Evolutionary conservation across 331 rosid species (phyloP).

Genomic region (Quercus lobata): DNA sequence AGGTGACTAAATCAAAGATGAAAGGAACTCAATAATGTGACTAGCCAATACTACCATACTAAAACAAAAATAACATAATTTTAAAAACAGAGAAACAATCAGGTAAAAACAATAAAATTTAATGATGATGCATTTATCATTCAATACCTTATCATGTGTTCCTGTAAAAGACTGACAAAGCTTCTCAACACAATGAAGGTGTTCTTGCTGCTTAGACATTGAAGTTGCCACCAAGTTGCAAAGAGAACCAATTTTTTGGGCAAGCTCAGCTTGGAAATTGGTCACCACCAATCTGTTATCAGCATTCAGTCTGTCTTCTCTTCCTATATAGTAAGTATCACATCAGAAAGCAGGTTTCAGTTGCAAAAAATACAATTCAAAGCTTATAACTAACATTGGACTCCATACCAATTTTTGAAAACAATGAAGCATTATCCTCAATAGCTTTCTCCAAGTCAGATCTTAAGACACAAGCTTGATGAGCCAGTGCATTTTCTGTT

Average conservation of each 20-base stretch:
- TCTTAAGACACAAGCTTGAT: constrained; percentile 67
- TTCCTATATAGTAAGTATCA: constrained; percentile 34
- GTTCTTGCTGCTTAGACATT: constrained; percentile 65
- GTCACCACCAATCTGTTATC: constrained; percentile 66
- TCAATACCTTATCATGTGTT: constrained; percentile 60
- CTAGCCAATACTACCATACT: neutral
- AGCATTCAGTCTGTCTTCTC: constrained; percentile 76
- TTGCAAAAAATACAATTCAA: neutral
- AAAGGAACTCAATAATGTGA: neutral
- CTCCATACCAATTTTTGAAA: constrained; percentile 60
- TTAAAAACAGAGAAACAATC: neutral
- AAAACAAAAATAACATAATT: neutral
- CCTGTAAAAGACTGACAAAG: constrained; percentile 65
- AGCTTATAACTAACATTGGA: neutral
- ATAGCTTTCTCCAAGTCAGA: constrained; percentile 84
- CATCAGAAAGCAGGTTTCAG: neutral
- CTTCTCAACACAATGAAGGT: constrained; percentile 66
- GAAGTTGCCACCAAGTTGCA: constrained; percentile 63
- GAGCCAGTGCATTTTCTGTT: constrained; percentile 79
- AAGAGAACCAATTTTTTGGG: constrained; percentile 70
- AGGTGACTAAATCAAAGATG: neutral
- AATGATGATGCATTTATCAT: neutral
- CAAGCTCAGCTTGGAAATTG: constrained; percentile 66
- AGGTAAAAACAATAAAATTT: neutral
- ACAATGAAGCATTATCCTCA: constrained; percentile 60